A percentile compares a stretch with the other conserved stretches of the same genome.
These are phyloP conservation scores for Monosporozyma siamensis DNA, from an alignment of 805 yeast species.

Conservation along the genomic window DNA sequence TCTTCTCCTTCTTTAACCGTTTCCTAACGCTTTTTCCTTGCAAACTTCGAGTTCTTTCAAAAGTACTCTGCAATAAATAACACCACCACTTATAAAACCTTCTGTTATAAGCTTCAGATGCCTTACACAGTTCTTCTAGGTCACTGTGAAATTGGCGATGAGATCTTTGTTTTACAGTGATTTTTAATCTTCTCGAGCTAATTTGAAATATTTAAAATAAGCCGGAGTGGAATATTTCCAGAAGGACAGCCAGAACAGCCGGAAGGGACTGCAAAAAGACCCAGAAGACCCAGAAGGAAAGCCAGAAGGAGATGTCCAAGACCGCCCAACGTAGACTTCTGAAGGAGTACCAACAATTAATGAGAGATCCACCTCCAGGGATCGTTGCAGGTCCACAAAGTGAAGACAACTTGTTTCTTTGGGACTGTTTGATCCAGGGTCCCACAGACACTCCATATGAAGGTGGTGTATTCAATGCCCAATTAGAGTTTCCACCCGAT, in stretches of 20 bases:
- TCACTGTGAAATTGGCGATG: neutral
- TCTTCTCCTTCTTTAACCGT: neutral
- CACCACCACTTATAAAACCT: no score
- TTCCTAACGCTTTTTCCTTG: no score
- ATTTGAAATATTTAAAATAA: no score
- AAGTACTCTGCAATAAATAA: no score
- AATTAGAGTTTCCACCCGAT: slow-evolving; percentile 61
- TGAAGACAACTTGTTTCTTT: slow-evolving; percentile 62
- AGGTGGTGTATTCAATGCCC: slow-evolving; percentile 79
- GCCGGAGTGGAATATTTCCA: neutral
- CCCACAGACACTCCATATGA: slow-evolving; percentile 80
- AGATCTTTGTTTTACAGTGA: neutral
- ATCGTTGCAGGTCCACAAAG: slow-evolving; percentile 84
- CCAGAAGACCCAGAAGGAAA: neutral
- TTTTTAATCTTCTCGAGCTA: neutral
- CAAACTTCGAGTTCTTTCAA: no score
- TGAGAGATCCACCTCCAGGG: slow-evolving; percentile 87
- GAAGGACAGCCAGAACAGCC: neutral
- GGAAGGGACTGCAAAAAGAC: neutral
- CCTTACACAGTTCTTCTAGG: no score
- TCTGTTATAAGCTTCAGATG: no score
- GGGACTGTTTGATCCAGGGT: slow-evolving; percentile 83
- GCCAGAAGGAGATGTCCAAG: slow-evolving; percentile 29
- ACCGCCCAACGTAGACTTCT: slow-evolving; percentile 83
- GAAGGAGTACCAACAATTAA: slow-evolving; percentile 81